Evolutionary conservation across 257 asterid genomes (phyloP).

Genomic region (Scutellaria barbata): DNA sequence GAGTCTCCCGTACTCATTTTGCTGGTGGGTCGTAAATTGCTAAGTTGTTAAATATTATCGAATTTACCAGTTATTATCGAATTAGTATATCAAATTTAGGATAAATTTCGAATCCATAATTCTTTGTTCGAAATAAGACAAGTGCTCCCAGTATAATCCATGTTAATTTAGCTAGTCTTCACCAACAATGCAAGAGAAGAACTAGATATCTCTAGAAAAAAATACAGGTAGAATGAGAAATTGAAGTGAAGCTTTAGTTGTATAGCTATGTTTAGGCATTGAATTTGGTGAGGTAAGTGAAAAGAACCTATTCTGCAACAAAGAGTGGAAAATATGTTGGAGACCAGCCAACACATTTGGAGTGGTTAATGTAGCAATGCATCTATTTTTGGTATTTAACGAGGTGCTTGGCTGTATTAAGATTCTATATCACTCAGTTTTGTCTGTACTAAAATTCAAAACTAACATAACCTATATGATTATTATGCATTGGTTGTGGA

Average conservation of each 20-base stretch:
- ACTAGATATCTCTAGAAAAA: background rate
- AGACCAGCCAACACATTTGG: too few species aligned
- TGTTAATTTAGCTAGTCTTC: background rate
- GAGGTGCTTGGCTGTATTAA: too few species aligned
- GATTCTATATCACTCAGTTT: background rate
- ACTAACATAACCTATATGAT: background rate
- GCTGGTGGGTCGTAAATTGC: slow-evolving; percentile 55
- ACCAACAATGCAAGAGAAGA: background rate
- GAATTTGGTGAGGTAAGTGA: background rate
- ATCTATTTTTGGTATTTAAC: too few species aligned
- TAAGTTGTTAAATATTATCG: too few species aligned
- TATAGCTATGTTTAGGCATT: background rate
- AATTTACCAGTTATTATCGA: too few species aligned
- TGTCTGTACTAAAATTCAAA: background rate
- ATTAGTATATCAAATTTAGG: too few species aligned
- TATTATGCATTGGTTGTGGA: background rate
- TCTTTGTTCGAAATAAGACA: background rate
- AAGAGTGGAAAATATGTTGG: background rate
- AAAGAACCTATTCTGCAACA: background rate
- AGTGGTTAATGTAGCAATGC: too few species aligned
- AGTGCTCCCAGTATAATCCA: slow-evolving; percentile 18
- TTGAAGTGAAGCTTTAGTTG: slow-evolving; percentile 13
- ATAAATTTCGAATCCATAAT: background rate
- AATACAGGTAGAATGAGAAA: background rate
- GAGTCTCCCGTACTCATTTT: slow-evolving; percentile 80